Evolutionary conservation across 108 stramenopile species (phyloP), one percentile per base, ranked within the genome.

Genomic region (Pseudonitzschia delicatissima): DNA sequence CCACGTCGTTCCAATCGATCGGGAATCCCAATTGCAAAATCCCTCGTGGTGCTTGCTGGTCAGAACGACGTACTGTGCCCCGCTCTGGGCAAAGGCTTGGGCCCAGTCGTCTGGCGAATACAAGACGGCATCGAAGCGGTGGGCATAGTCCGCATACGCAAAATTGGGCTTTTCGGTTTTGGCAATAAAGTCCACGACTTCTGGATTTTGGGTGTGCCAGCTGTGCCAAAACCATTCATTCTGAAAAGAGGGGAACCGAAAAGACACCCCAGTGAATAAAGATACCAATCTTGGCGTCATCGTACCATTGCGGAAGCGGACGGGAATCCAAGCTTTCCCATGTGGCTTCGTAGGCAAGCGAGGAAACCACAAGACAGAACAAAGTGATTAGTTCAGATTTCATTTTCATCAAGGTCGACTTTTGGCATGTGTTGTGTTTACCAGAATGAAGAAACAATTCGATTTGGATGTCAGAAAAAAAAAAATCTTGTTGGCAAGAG

Each of bases 211-310:
- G 7, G 57, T 37, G 5, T 68, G 25, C 76, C 76, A 81, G 15
- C 27, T 42, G n/a, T 62, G 3, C 72, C 79, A 73, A 47, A 81
- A 81, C 80, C 80, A 81, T 55, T 81, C 80, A 9, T 49, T 36
- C 35, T 62, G 57, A 23, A 35, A 81, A 40, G 80, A 33, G n/a
- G 18, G 80, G 80, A 35, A 81, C 80, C 8, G 68, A 70, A 47
- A 81, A 81, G 47, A 81, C 80, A 37, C 80, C 79, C 78, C 78
- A 79, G 48, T 79, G 78, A 45, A 79, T 69, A 40, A 79, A 79
- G 23, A 79, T 75, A 11, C 78, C 78, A 67, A 79, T 52, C 48
- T 79, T 79, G 36, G 73, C 66, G 13, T 75, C 69, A 34, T 71
- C 73, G 36, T 71, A 79, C 80, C 80, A 81, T 11, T 49, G 4